These are phyloP conservation scores for Crepidotus variabilis DNA, from an alignment of 768 basidiomycete genomes.

Conservation along the genomic window DNA sequence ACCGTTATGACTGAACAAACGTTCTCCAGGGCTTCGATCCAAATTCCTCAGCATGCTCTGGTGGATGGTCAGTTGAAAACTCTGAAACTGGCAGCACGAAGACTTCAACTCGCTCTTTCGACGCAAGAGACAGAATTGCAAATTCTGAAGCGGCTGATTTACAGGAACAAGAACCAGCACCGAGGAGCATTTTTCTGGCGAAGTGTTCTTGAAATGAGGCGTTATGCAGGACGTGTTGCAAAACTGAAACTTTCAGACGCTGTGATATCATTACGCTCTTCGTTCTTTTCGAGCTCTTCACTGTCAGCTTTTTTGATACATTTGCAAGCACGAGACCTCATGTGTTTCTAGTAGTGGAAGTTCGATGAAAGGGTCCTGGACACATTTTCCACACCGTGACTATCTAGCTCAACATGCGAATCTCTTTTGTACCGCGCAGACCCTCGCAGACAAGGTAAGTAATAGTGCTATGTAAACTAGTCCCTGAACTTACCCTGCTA, in stretches of 20 bases:
- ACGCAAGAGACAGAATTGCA: conserved; percentile 49
- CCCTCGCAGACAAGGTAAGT: conserved; percentile 33
- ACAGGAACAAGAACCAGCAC: conserved; percentile 82
- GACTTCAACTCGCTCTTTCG: conserved; percentile 40
- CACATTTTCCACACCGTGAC: conserved; percentile 43
- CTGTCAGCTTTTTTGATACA: not conserved
- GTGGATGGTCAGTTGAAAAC: conserved; percentile 60
- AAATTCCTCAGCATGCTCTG: conserved; percentile 26
- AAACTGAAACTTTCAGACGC: conserved; percentile 25
- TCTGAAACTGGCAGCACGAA: conserved; percentile 52
- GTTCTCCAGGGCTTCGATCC: conserved; percentile 23
- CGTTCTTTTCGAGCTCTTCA: conserved; percentile 35
- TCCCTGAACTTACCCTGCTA: not conserved
- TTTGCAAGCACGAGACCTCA: not conserved
- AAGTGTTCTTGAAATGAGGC: conserved; percentile 56
- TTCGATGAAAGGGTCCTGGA: conserved; percentile 61
- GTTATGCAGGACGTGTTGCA: conserved; percentile 39
- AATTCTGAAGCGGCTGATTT: conserved; percentile 64
- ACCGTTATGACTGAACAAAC: conserved; percentile 10
- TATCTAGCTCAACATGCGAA: conserved; percentile 5
- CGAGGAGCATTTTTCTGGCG: conserved; percentile 67
- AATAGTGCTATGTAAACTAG: not conserved
- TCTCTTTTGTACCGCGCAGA: conserved; percentile 9
- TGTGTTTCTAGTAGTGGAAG: conserved; percentile 36
- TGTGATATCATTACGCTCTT: conserved; percentile 38